Percentiles rank a stretch among this genome's conserved stretches.
These are phyloP conservation scores for Ophiostoma sp. DNA, from an alignment of 2,329 filamentous ascomycete genomes.

Conservation along the genomic window DNA sequence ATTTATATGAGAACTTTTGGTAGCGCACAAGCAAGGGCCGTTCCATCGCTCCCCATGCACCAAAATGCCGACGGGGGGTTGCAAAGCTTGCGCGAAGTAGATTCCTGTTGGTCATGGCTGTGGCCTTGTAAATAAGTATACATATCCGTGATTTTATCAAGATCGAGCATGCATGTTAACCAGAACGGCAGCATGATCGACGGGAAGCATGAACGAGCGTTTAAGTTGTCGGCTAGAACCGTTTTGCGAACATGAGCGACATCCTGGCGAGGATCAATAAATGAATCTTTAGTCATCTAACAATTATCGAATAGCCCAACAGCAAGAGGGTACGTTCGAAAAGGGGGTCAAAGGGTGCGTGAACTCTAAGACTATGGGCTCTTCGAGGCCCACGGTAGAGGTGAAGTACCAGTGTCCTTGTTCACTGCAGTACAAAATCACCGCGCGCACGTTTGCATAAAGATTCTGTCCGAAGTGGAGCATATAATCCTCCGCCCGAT, in stretches of 20 bases:
- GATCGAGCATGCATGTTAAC: not conserved
- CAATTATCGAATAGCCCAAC: not conserved
- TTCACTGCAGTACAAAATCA: not conserved
- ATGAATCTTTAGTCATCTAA: not conserved
- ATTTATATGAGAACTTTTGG: not conserved
- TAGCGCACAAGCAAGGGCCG: not conserved
- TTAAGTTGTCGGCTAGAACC: not conserved
- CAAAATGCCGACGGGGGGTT: not conserved
- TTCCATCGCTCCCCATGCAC: not conserved
- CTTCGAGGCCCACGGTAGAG: no score
- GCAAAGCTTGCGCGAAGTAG: not conserved
- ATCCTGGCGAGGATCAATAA: not conserved
- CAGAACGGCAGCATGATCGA: not conserved
- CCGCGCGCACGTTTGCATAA: not conserved
- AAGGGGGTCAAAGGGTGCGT: not conserved
- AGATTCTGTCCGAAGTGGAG: not conserved
- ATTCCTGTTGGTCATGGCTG: not conserved
- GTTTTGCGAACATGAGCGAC: not conserved
- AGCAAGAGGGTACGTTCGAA: not conserved
- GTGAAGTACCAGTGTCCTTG: not conserved
- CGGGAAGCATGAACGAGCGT: not conserved
- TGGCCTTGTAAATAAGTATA: not conserved
- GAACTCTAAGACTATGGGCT: not conserved
- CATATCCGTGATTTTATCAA: not conserved
- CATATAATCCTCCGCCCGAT: not conserved